Conservation (phyloP, 2,329 filamentous ascomycete species). For the Aspergillus tubingensis region DNA sequence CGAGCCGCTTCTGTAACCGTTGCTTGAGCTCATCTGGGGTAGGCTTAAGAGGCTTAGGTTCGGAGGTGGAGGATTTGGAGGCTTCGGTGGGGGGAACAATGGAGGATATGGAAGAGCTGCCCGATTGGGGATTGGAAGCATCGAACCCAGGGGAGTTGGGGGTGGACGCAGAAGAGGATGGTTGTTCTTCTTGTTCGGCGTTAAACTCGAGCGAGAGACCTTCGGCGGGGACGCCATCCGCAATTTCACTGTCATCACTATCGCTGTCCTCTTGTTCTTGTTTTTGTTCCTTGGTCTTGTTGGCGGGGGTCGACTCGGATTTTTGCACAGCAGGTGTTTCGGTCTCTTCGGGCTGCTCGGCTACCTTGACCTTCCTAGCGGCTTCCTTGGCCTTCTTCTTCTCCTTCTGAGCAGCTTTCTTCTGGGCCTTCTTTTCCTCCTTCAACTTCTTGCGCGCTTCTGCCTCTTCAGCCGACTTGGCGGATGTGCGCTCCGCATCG, state of each 20-base stretch:
- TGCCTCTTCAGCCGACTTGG: conserved; percentile 33
- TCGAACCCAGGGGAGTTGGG: conserved; percentile 62
- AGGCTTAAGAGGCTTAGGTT: conserved; percentile 64
- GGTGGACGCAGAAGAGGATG: conserved; percentile 47
- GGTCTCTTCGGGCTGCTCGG: conserved; percentile 30
- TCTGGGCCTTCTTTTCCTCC: conserved; percentile 45
- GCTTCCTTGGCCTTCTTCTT: conserved; percentile 48
- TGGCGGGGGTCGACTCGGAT: conserved; percentile 22
- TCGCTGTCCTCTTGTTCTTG: conserved; percentile 27
- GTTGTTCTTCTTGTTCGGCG: conserved; percentile 35
- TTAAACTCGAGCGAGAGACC: conserved; percentile 53
- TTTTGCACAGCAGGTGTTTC: conserved; percentile 23
- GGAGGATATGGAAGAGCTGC: conserved; percentile 69
- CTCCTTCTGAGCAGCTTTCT: conserved; percentile 55
- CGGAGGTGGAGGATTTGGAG: conserved; percentile 28
- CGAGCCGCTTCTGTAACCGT: conserved; percentile 79
- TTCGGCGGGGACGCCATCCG: conserved; percentile 48
- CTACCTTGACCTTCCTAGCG: conserved; percentile 38
- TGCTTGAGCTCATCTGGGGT: conserved; percentile 75
- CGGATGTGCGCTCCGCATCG: conserved; percentile 24
- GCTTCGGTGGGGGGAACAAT: conserved; percentile 51
- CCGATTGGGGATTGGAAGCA: conserved; percentile 52
- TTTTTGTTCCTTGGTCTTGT: conserved; percentile 23
- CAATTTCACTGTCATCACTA: conserved; percentile 34
- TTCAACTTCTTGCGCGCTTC: conserved; percentile 41